Evolutionary conservation across 164 flowering plant species (phyloP).

Genomic region (Dillenia turbinata): DNA sequence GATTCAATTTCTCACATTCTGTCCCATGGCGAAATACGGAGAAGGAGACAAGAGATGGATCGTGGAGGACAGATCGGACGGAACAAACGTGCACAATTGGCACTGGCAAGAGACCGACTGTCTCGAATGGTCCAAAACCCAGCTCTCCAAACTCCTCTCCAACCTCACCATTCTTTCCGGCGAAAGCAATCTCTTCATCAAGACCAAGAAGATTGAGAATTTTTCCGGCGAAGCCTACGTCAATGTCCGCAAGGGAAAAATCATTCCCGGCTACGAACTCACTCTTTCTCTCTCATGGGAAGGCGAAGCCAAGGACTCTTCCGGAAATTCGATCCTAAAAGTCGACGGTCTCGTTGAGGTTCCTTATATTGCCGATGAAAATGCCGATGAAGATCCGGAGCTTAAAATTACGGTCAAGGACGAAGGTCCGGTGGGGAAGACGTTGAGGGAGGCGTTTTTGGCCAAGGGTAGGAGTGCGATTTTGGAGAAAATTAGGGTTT

Average conservation of each 20-base stretch:
- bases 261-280: constrained; percentile 94
- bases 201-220: constrained; percentile 44
- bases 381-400: constrained; percentile 93
- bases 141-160: constrained; percentile 53
- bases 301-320: constrained; percentile 69
- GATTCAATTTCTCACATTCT: background rate
- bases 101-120: constrained; percentile 99
- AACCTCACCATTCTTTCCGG: constrained; percentile 54
- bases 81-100: constrained; percentile 99
- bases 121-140: constrained; percentile 71
- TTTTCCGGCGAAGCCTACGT: constrained; percentile 94
- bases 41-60: constrained; percentile 99
- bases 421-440: constrained; percentile 67
- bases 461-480: constrained; percentile 62
- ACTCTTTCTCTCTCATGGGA: constrained; percentile 53
- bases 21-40: constrained; percentile 80
- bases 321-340: constrained; percentile 38
- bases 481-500: constrained; percentile 71
- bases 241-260: constrained; percentile 88
- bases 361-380: constrained; percentile 94
- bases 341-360: constrained; percentile 69
- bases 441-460: constrained; percentile 69
- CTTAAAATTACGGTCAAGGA: constrained; percentile 60
- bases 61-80: constrained; percentile 93
- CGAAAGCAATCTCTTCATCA: constrained; percentile 60